These are phyloP conservation scores for Phytophthora pluvialis DNA, from an alignment of 352 stramenopile species.

Conservation along the genomic window DNA sequence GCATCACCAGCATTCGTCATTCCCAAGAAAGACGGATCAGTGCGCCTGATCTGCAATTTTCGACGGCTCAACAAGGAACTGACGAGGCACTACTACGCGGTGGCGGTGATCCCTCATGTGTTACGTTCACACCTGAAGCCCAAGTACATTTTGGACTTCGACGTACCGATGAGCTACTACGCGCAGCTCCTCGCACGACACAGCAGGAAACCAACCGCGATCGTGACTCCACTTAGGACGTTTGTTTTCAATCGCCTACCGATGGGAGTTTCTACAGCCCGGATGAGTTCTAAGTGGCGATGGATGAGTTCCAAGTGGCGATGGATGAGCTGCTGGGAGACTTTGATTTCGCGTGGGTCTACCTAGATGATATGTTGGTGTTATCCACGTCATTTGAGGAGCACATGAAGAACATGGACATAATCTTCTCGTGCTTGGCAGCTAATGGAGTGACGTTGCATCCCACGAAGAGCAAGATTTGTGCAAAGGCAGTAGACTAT, in stretches of 20 bases:
- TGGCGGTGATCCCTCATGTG: neutral
- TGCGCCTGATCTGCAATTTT: slow-evolving; percentile 4
- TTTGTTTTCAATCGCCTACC: too few relatives aligned
- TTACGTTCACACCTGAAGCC: too few relatives aligned
- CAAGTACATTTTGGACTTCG: too few relatives aligned
- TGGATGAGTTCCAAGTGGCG: too few relatives aligned
- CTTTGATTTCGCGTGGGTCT: neutral
- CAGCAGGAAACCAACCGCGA: too few relatives aligned
- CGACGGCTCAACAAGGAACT: neutral
- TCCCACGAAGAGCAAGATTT: neutral
- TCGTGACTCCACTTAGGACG: too few relatives aligned
- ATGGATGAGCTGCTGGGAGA: too few relatives aligned
- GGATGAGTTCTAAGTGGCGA: too few relatives aligned
- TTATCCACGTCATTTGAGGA: neutral
- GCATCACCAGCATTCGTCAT: slow-evolving; percentile 4
- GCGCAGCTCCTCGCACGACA: too few relatives aligned
- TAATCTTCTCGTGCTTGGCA: neutral
- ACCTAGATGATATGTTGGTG: neutral
- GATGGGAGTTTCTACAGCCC: too few relatives aligned
- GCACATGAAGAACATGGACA: neutral
- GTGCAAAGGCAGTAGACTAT: neutral
- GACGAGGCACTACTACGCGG: neutral
- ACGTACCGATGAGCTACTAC: too few relatives aligned
- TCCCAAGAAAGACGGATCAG: slow-evolving; percentile 4
- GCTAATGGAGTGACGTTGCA: neutral